Conservation (phyloP, 352 stramenopile species). For the Globisporangium cylindrosporum region DNA sequence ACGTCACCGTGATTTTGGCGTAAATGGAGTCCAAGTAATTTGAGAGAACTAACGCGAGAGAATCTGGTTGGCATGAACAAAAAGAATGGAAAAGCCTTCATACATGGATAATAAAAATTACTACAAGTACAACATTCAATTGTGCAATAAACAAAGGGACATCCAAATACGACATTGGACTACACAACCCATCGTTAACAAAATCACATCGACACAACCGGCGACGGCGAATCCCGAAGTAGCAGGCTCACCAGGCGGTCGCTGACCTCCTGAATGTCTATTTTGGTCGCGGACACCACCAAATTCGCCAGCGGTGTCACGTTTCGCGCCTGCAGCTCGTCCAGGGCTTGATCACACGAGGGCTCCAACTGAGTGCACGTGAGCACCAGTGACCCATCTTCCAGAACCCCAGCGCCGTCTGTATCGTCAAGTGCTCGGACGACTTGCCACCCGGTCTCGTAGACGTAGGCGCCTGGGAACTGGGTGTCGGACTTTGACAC, state of each 20-base stretch:
- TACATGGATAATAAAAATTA: too few relatives aligned
- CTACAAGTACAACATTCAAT: too few relatives aligned
- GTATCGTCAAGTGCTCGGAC: neutral
- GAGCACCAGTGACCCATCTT: neutral
- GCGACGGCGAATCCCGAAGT: neutral
- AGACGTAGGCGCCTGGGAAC: conserved; percentile 1
- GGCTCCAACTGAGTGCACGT: conserved; percentile 6
- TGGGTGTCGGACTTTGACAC: neutral
- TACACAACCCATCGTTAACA: neutral
- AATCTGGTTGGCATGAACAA: too few relatives aligned
- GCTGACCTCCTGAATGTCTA: conserved; percentile 4
- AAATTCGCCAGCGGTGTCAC: conserved; percentile 4
- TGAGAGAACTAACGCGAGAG: too few relatives aligned
- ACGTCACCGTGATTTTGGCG: too few relatives aligned
- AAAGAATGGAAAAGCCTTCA: too few relatives aligned
- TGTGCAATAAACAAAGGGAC: too few relatives aligned
- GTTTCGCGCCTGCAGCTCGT: conserved; percentile 7
- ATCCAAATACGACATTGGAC: too few relatives aligned
- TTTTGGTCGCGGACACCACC: neutral
- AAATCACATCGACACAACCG: neutral
- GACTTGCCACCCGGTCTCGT: conserved; percentile 11
- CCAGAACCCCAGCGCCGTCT: neutral
- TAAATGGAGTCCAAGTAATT: too few relatives aligned
- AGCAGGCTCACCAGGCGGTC: conserved; percentile 4
- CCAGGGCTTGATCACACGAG: neutral